phyloP scores from a whole-genome alignment of 805 yeast genomes.

The Ogataea saltuana region DNA sequence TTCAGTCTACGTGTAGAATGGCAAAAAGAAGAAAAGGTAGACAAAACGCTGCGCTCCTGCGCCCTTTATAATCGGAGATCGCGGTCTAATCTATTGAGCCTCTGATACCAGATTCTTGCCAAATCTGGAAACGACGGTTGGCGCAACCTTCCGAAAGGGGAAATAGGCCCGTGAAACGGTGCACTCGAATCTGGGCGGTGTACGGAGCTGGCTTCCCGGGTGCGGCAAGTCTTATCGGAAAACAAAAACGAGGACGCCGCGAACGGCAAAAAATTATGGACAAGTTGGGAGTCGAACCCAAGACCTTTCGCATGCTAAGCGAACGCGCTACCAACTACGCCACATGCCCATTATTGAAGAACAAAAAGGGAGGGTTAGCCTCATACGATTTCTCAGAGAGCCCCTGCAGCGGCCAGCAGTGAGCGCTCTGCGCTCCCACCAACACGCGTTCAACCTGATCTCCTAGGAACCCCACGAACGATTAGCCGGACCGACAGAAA shows the following conservation, averaged over 20 bases:
- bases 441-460: no score
- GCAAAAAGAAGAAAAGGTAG: no score
- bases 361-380: neutral
- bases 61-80: no score
- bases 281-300: slow-evolving; percentile 79
- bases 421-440: no score
- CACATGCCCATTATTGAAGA: slow-evolving; percentile 55
- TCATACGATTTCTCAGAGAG: no score
- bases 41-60: no score
- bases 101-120: slow-evolving; percentile 1
- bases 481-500: no score
- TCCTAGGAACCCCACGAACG: no score
- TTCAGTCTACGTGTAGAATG: neutral
- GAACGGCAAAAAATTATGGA: slow-evolving; percentile 39
- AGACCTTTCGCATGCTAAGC: slow-evolving; percentile 80
- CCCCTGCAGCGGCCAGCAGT: no score
- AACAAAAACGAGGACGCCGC: slow-evolving; percentile 12
- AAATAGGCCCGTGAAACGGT: slow-evolving; percentile 1
- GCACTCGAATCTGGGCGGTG: slow-evolving; percentile 1
- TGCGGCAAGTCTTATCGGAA: neutral
- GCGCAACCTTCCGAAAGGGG: slow-evolving; percentile 3
- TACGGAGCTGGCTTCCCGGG: neutral
- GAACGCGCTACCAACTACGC: slow-evolving; percentile 82
- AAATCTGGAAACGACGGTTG: slow-evolving; percentile 1
- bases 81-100: no score